A percentile compares a stretch with the other conserved stretches of the same genome.
Evolutionary conservation across 73 alveolate genomes (phyloP).

Genomic region (Symbiodinium natans): DNA sequence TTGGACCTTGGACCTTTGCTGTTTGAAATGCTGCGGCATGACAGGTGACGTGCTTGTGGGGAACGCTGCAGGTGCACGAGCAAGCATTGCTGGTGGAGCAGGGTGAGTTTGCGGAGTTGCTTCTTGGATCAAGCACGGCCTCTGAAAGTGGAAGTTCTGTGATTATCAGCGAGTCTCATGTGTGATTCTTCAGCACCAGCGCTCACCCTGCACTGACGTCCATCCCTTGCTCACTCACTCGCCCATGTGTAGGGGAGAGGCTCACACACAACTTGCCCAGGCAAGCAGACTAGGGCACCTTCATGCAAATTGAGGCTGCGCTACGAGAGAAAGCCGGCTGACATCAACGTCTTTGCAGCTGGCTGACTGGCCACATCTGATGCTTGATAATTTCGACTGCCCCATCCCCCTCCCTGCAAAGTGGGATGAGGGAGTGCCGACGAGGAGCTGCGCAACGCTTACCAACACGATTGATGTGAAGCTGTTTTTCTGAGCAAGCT

Average conservation of each 20-base stretch:
- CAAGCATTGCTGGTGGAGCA: conserved; percentile 55
- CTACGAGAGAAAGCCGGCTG: conserved; percentile 62
- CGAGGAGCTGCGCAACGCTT: too few species aligned
- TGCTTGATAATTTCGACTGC: too few species aligned
- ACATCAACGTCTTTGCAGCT: conserved; percentile 35
- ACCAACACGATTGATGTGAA: too few species aligned
- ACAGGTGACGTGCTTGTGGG: neutral
- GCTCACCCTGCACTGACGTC: neutral
- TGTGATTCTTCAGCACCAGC: neutral
- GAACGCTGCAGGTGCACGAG: conserved; percentile 26
- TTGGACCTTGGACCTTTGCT: neutral
- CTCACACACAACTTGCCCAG: neutral
- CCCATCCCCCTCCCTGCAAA: too few species aligned
- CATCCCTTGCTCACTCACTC: neutral
- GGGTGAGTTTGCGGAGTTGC: conserved; percentile 66
- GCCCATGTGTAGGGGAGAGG: neutral
- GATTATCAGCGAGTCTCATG: neutral
- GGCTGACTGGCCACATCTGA: neutral
- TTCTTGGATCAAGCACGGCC: neutral
- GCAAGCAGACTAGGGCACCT: too few species aligned
- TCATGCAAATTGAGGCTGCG: conserved; percentile 21
- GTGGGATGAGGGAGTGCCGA: too few species aligned
- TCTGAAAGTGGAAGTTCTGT: neutral
- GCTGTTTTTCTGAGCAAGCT: too few species aligned
- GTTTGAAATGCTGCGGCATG: neutral